Evolutionary conservation across 1,139 yeast genomes (phyloP).

Genomic region (Candida anutae): DNA sequence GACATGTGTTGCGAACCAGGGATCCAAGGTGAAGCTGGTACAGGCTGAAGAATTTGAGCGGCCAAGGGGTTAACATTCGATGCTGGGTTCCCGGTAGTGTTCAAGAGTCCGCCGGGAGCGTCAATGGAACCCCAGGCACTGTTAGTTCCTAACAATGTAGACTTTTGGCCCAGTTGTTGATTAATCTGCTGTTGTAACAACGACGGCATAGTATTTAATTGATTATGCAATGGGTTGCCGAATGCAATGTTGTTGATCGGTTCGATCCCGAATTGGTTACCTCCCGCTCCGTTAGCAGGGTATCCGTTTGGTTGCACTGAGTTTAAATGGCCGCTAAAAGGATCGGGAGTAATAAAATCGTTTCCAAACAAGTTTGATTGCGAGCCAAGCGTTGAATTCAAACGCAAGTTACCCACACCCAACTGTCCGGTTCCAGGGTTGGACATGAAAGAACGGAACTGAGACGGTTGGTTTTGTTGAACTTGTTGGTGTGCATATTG

Average conservation of each 20-base stretch:
- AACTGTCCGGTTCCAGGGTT: conserved; percentile 10
- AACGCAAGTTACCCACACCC: conserved; percentile 20
- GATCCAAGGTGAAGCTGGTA: conserved; percentile 40
- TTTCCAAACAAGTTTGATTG: conserved; percentile 19
- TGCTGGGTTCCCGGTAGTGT: conserved; percentile 22
- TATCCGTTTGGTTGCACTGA: conserved; percentile 1
- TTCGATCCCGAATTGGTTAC: conserved; percentile 21
- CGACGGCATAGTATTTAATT: conserved; percentile 18
- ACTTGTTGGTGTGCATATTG: neutral
- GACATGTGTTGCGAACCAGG: conserved; percentile 27
- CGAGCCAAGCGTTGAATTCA: conserved; percentile 11
- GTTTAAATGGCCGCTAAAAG: conserved; percentile 11
- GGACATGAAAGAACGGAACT: conserved; percentile 17
- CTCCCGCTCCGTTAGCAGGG: too few relatives aligned
- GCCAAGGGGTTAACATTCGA: conserved; percentile 17
- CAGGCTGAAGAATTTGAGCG: conserved; percentile 22
- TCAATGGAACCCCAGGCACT: conserved; percentile 35
- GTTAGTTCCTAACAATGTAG: conserved; percentile 26
- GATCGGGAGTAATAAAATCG: conserved; percentile 21
- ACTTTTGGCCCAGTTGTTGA: conserved; percentile 20
- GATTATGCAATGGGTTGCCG: conserved; percentile 7
- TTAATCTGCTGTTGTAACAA: conserved; percentile 24
- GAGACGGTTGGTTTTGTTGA: conserved; percentile 9
- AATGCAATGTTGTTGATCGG: conserved; percentile 12
- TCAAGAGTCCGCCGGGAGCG: too few relatives aligned